Evolutionary conservation across 805 yeast species (phyloP), one percentile per base, ranked within the genome.

Genomic region (Wickerhamiella kazuoi): DNA sequence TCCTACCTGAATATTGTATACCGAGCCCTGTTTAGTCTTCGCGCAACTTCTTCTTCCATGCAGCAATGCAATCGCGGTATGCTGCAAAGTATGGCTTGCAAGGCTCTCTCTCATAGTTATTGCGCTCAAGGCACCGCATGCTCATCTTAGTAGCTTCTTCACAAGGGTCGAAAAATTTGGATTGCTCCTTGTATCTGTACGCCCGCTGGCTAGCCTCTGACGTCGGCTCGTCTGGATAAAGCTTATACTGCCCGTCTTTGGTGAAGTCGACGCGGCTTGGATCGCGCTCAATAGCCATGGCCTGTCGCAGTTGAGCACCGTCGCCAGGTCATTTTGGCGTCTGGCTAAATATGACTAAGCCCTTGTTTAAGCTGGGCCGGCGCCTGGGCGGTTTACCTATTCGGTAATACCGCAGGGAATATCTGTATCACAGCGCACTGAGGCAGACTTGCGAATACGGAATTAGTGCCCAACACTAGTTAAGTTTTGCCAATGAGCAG

Each of bases 141-240:
- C 94, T 80, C 74, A 93, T 87, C 54, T 74, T 76, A 8, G 95
- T 69, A 29, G 90, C 76, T 52, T 84, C 90, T 35, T 76, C 79
- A 58, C 98, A 87, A 0, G 98, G 98, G 54, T 87, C 96, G 52
- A 79, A 87, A 57, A 68, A 90, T 54, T 79, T 73, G 5, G 93
- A 76, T 3, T 93, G 78, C 26, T 71, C 86, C 51, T 87, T 86
- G 15, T 71, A 61, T 1, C 74, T 65, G 65, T 84, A 84, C 42
- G 72, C 64, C 45, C 69, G 69, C 51, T 74, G 75, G 54, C 81
- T 86, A 20, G 72, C 60, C 38, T 71, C 68, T 30, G 76, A 71
- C 7, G 79, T 74, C 19, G 97, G 97, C 40, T 75, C 74, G 47
- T 90, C 98, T 0, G 97, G 97, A 51, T 79, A 83, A 52, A 72